These are phyloP conservation scores for Leccinum uliginosum DNA, from an alignment of 768 basidiomycete genomes.

Conservation along the genomic window DNA sequence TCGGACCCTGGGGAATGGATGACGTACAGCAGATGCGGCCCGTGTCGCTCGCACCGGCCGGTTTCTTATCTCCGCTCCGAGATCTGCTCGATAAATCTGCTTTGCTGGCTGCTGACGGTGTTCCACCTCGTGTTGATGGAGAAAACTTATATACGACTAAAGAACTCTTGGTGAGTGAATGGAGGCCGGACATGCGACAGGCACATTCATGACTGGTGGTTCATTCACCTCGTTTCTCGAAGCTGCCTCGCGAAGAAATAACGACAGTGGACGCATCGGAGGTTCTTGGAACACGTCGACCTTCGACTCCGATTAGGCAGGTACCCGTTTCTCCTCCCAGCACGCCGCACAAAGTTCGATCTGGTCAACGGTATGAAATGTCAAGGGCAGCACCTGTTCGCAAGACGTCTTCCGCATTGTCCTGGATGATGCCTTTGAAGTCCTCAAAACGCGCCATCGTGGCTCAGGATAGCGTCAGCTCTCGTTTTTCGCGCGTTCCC, in stretches of 20 bases:
- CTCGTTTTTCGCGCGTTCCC: slow-evolving; percentile 6
- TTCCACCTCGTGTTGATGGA: slow-evolving; percentile 17
- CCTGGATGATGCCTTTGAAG: slow-evolving; percentile 26
- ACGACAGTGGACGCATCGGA: neutral
- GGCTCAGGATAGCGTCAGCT: slow-evolving; percentile 3
- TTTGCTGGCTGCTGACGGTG: slow-evolving; percentile 3
- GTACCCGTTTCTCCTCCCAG: slow-evolving; percentile 16
- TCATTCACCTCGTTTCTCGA: slow-evolving; percentile 2
- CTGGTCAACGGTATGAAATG: slow-evolving; percentile 8
- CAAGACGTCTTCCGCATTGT: slow-evolving; percentile 21
- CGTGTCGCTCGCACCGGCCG: slow-evolving; percentile 20
- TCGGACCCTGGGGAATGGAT: slow-evolving; percentile 8
- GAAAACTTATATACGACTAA: slow-evolving; percentile 5
- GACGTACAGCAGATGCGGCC: slow-evolving; percentile 9
- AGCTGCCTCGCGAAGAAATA: slow-evolving; percentile 5
- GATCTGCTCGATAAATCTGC: slow-evolving; percentile 3
- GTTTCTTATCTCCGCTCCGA: slow-evolving; percentile 30
- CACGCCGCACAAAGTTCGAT: slow-evolving; percentile 25
- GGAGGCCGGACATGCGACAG: slow-evolving; percentile 1
- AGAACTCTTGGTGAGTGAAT: slow-evolving; percentile 17
- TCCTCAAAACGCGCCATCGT: slow-evolving; percentile 5
- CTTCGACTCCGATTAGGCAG: slow-evolving; percentile 22
- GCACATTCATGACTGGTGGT: slow-evolving; percentile 1
- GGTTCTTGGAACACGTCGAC: neutral
- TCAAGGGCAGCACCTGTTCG: slow-evolving; percentile 8